Base-by-base conservation (phyloP, 1,284 basidiomycete genomes). In the Cutaneotrichosporon curvatum region DNA sequence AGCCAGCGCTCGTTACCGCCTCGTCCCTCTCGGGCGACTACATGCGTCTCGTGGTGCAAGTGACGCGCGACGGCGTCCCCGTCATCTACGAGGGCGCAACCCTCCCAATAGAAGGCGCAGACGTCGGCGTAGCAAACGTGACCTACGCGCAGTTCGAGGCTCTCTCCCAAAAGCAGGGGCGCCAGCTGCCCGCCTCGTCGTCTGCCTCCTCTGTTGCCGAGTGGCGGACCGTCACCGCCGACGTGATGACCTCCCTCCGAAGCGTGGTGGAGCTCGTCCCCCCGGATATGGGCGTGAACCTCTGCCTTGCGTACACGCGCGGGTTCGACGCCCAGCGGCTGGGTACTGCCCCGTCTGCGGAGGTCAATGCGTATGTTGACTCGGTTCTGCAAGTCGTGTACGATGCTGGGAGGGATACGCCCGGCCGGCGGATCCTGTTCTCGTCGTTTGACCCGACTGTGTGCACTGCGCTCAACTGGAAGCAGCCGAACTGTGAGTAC, bases 401-500 rank as follows among this genome's bases (percentile, higher is more conserved):
- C 70, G 65, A 68, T 35, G 79, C 83, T 48, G 79, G 77, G 72
- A 52, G 74, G 75, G 47, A 43, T 18, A 57, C 54, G 35, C 58
- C 56, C 11, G 60, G 64, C n/a, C 77, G 88, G 44, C 82, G 83
- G 60, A 80, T 95, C 48, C 81, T 89, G 12, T 88, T 96, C 65
- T 84, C 83, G 39, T 91, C 88, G 12, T 95, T 87, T 68, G 84
- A 82, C 50, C 87, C 91, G 11, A 84, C 86, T 59, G 79, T 89
- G 3, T 92, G 89, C 45, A 63, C 63, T 23, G 71, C 68, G 40
- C 47, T 98, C 47, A 97, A 98, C 69, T 97, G 95, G 92, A 99
- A 99, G 73, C 95, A 99, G 72, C 95, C 95, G 15, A 98, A 98
- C 70, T 96, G 68, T 67, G 50, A 62, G 89, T 85, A 14, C n/a